Evolutionary conservation across 805 yeast species (phyloP).

Genomic region (Ogataea pini): DNA sequence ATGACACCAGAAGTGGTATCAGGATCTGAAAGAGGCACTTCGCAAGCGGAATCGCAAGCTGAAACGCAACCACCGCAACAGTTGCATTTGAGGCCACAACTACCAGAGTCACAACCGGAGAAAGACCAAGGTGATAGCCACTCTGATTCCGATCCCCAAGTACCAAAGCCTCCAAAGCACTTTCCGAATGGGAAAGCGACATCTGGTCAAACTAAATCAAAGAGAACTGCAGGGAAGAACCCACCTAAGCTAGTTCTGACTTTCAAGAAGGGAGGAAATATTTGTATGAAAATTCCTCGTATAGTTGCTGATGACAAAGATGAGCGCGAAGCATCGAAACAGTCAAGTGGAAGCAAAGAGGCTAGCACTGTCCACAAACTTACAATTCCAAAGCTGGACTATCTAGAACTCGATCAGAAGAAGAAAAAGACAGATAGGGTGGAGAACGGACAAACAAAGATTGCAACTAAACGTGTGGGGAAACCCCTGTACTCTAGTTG

Average conservation of each 20-base stretch:
- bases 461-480: too few species aligned
- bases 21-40: too few species aligned
- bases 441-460: too few species aligned
- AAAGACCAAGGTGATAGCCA: too few species aligned
- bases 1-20: too few species aligned
- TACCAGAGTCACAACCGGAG: too few species aligned
- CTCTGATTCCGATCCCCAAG: not conserved
- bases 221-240: not conserved
- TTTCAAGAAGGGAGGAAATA: not conserved
- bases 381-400: not conserved
- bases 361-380: not conserved
- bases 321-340: not conserved
- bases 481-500: constrained; percentile 8
- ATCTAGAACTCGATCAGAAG: not conserved
- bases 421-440: not conserved
- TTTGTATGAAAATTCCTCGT: too few species aligned
- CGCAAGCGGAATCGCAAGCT: too few species aligned
- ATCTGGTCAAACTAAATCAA: not conserved
- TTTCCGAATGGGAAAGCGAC: not conserved
- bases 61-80: too few species aligned
- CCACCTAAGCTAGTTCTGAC: not conserved
- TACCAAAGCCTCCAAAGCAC: not conserved
- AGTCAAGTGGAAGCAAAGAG: not conserved
- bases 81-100: too few species aligned
- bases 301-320: too few species aligned